Percentiles rank a stretch among this genome's conserved stretches.
Conservation (phyloP, 768 basidiomycete species). For the Vishniacozyma victoriae region DNA sequence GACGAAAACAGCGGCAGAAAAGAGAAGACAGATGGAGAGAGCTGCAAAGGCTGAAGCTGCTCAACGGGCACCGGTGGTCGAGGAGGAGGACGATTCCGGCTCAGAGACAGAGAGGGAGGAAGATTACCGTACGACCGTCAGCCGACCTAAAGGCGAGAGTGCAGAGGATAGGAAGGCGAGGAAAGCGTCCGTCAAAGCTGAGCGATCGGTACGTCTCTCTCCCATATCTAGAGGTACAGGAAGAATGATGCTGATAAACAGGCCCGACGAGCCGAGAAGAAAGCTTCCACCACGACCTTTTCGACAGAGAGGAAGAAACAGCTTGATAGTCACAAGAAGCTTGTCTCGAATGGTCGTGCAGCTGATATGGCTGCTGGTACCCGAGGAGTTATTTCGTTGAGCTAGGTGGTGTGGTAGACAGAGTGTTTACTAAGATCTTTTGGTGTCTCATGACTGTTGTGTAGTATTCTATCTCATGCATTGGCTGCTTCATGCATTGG, state of each 20-base stretch:
- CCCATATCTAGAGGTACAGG: background rate
- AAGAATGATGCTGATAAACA: constrained; percentile 4
- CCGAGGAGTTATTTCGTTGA: constrained; percentile 30
- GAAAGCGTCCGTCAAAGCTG: constrained; percentile 51
- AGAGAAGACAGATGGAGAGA: constrained; percentile 10
- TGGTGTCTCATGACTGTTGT: constrained; percentile 1
- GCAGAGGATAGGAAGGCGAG: constrained; percentile 50
- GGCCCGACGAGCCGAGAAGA: constrained; percentile 51
- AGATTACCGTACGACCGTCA: constrained; percentile 53
- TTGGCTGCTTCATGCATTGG: no score
- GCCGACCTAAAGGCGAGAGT: constrained; percentile 69
- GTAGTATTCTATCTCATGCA: constrained; percentile 3
- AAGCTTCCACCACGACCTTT: constrained; percentile 49
- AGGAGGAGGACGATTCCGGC: constrained; percentile 28
- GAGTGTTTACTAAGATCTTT: background rate
- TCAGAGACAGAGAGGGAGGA: constrained; percentile 46
- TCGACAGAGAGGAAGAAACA: constrained; percentile 48
- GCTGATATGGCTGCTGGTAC: constrained; percentile 38
- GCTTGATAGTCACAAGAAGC: constrained; percentile 41
- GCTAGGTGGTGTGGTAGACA: constrained; percentile 4
- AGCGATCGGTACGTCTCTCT: constrained; percentile 43
- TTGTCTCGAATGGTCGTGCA: constrained; percentile 43
- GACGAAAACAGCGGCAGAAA: constrained; percentile 52
- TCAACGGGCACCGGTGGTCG: constrained; percentile 13
- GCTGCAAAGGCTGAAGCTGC: constrained; percentile 48